Conservation (phyloP, 2,329 filamentous ascomycete species). For the Aplosporella prunicola region DNA sequence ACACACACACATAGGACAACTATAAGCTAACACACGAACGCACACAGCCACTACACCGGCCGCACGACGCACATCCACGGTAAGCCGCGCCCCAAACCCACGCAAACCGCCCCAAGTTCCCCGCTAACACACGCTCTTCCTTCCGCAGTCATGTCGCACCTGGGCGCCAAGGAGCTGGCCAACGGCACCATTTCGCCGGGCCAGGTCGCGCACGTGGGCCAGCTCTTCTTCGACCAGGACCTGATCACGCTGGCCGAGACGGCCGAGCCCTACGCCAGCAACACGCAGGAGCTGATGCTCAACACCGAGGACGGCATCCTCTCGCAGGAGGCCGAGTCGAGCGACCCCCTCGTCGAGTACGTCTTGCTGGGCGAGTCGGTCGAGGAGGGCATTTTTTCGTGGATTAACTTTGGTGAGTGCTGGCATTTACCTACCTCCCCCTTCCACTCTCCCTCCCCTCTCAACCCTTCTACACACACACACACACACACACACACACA, state of each 20-base stretch:
- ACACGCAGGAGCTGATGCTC: slow-evolving; percentile 26
- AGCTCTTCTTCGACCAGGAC: slow-evolving; percentile 55
- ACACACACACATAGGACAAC: too few relatives aligned
- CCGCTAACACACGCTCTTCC: too few relatives aligned
- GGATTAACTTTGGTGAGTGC: slow-evolving; percentile 19
- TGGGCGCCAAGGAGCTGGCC: slow-evolving; percentile 12
- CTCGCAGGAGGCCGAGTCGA: slow-evolving; percentile 37
- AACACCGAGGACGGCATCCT: slow-evolving; percentile 46
- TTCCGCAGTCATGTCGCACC: slow-evolving; percentile 19
- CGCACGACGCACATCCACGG: slow-evolving; percentile 31
- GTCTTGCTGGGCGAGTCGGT: slow-evolving; percentile 44
- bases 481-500: too few relatives aligned
- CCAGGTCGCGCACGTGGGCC: slow-evolving; percentile 44
- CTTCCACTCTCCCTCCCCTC: too few relatives aligned
- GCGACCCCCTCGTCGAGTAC: slow-evolving; percentile 49
- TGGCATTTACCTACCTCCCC: too few relatives aligned
- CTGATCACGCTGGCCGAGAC: slow-evolving; percentile 45
- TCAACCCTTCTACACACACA: too few relatives aligned
- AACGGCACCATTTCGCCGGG: slow-evolving; percentile 45
- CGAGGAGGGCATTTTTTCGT: slow-evolving; percentile 24
- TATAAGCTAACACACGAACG: background rate
- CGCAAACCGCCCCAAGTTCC: too few relatives aligned
- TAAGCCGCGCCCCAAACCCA: slow-evolving; percentile 12
- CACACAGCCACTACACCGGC: slow-evolving; percentile 27
- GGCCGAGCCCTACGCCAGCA: slow-evolving; percentile 35